A percentile compares a stretch with the other conserved stretches of the same genome.
These are phyloP conservation scores for Cucumis hystrix DNA, from an alignment of 306 rosid genomes.

Conservation along the genomic window DNA sequence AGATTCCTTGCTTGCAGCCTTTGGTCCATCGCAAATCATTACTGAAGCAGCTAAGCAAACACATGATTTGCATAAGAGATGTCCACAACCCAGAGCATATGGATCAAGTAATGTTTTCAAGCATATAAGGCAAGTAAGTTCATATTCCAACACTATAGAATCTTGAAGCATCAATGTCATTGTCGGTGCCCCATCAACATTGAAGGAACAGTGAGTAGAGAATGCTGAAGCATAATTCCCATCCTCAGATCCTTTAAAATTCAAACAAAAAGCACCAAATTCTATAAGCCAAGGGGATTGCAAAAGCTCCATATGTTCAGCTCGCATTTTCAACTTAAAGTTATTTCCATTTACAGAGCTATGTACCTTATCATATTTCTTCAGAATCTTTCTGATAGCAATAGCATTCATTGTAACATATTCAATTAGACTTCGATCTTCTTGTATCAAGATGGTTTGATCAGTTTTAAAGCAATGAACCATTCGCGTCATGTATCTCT, in stretches of 20 bases:
- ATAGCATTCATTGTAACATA: constrained; percentile 74
- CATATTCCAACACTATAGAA: constrained; percentile 50
- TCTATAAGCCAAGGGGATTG: constrained; percentile 90
- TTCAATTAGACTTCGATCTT: constrained; percentile 62
- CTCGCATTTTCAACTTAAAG: constrained; percentile 61
- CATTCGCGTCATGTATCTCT: constrained; percentile 43
- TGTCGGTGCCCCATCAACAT: constrained; percentile 22
- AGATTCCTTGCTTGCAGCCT: constrained; percentile 41
- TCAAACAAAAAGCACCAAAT: constrained; percentile 77
- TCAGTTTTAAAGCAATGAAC: constrained; percentile 59
- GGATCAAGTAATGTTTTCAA: constrained; percentile 73
- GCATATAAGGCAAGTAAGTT: constrained; percentile 79
- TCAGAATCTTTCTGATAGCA: constrained; percentile 81
- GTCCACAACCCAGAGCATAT: constrained; percentile 82
- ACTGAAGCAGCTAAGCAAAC: constrained; percentile 84
- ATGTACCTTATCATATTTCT: constrained; percentile 90
- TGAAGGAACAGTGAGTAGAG: constrained; percentile 45
- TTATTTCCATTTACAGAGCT: constrained; percentile 59
- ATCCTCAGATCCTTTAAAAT: constrained; percentile 32
- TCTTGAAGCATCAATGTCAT: constrained; percentile 61
- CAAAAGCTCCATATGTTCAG: constrained; percentile 70
- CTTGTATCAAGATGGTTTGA: constrained; percentile 36
- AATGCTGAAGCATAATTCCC: constrained; percentile 27
- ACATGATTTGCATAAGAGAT: constrained; percentile 84
- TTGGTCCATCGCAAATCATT: constrained; percentile 63